Percentiles rank a stretch among this genome's conserved stretches.
These are phyloP conservation scores for Mycena crocata DNA, from an alignment of 768 basidiomycete species.

Conservation along the genomic window DNA sequence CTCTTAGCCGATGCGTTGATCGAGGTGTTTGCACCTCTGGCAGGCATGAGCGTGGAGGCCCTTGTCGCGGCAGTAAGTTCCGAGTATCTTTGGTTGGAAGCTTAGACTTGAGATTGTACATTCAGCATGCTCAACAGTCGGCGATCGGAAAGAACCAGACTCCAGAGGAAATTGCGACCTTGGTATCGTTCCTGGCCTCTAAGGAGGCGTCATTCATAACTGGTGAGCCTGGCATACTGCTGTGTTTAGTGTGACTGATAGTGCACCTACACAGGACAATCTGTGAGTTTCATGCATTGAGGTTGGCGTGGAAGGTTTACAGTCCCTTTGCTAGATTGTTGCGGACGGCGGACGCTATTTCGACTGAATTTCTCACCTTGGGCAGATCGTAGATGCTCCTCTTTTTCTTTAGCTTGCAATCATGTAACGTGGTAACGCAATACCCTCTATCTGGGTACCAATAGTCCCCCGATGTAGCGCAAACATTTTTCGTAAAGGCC, in stretches of 20 bases:
- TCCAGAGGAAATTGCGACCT: slow-evolving; percentile 39
- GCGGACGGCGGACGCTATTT: slow-evolving; percentile 31
- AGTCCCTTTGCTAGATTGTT: slow-evolving; percentile 5
- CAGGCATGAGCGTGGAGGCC: not conserved
- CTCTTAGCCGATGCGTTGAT: not conserved
- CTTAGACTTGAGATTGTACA: no score
- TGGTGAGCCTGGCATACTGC: slow-evolving; percentile 28
- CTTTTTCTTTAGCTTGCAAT: no score
- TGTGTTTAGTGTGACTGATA: not conserved
- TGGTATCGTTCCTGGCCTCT: slow-evolving; percentile 48
- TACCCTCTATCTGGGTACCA: no score
- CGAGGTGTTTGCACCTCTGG: not conserved
- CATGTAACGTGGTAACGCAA: no score
- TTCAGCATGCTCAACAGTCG: slow-evolving; percentile 29
- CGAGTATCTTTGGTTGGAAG: not conserved
- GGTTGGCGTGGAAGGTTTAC: not conserved
- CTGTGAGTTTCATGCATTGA: not conserved
- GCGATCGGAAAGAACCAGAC: slow-evolving; percentile 36
- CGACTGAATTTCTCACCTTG: no score
- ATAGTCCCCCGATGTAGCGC: no score
- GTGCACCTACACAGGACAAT: not conserved
- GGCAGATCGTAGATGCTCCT: no score
- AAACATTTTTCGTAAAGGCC: no score
- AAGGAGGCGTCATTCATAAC: slow-evolving; percentile 45
- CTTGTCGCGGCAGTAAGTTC: not conserved